Evolutionary conservation across 306 rosid species (phyloP), one percentile per base, ranked within the genome.

Genomic region (Sechiopsis laciniata): DNA sequence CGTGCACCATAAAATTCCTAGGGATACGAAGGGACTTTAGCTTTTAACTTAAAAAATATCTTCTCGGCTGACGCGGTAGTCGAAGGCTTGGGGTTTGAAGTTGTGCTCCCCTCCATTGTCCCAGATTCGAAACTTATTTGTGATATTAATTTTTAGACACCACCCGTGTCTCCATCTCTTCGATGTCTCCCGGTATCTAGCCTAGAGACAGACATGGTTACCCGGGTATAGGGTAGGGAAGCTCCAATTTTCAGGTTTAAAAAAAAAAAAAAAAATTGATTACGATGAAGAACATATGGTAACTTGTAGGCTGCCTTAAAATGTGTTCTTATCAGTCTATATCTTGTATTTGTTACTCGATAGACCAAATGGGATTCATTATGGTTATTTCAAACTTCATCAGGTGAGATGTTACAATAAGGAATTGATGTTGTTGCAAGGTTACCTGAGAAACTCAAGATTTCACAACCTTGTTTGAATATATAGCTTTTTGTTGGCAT

Each of bases 381-480:
- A 3, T 14, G 68, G 20, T 15, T 29, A 29, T 60, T 60, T 42
- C 66, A 6, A 60, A 60, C 15, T 24, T 14, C 19, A 26, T 21
- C 35, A 10, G 15, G 11, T 13, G 66, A 13, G 45, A 29, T 10
- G 14, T 15, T 24, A 15, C 8, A 5, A 26, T 14, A 26, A 26
- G 66, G 32, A 29, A 60, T 26, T 15, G 46, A 32, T 32, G 46
- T 32, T 40, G 52, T 65, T 19, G 8, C 16, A 42, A 10, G 6
- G 17, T 20, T 11, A 42, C 16, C 20, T 50, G 9, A 50, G 58
- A 22, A 67, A 69, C 73, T 46, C 21, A 50, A 69, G 57, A 50
- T 52, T 2, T 32, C 37, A 32, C 37, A 52, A 70, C 46, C 59
- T 70, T 70, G 60, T 58, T 70, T 70, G 60, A n/a, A 70, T 16